These are phyloP conservation scores for Rubia balearica DNA, from an alignment of 305 asterid genomes.

Conservation along the genomic window DNA sequence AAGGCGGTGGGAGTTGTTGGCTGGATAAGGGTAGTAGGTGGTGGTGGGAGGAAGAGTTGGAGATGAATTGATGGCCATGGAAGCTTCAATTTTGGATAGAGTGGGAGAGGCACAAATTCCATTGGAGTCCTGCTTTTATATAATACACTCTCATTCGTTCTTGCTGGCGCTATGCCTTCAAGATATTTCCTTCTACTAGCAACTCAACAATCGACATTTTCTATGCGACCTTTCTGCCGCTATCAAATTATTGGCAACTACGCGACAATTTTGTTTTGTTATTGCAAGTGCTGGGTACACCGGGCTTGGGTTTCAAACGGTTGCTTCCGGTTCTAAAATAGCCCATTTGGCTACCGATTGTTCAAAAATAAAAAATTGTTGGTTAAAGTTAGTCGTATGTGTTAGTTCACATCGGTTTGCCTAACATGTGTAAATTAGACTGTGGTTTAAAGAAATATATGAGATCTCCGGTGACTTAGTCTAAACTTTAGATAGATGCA, in stretches of 20 bases:
- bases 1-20: conserved; percentile 27
- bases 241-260: not conserved
- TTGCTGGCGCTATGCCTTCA: not conserved
- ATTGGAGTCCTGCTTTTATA: not conserved
- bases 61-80: conserved; percentile 56
- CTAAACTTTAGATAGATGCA: too few relatives aligned
- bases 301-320: too few relatives aligned
- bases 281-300: too few relatives aligned
- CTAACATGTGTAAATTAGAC: too few relatives aligned
- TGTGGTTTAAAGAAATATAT: too few relatives aligned
- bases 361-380: too few relatives aligned
- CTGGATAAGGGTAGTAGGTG: conserved; percentile 24
- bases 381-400: too few relatives aligned
- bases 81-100: conserved; percentile 18
- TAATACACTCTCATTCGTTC: not conserved
- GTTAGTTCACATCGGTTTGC: too few relatives aligned
- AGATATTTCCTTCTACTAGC: not conserved
- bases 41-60: conserved; percentile 39
- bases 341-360: too few relatives aligned
- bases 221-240: not conserved
- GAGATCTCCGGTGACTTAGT: too few relatives aligned
- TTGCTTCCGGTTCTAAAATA: too few relatives aligned
- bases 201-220: not conserved
- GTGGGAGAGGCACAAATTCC: conserved; percentile 18
- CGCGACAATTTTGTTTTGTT: not conserved